Evolutionary conservation across 371 early-diverging fungal genomes (phyloP), one percentile per base, ranked within the genome.

Genomic region (Mortierella sp.): DNA sequence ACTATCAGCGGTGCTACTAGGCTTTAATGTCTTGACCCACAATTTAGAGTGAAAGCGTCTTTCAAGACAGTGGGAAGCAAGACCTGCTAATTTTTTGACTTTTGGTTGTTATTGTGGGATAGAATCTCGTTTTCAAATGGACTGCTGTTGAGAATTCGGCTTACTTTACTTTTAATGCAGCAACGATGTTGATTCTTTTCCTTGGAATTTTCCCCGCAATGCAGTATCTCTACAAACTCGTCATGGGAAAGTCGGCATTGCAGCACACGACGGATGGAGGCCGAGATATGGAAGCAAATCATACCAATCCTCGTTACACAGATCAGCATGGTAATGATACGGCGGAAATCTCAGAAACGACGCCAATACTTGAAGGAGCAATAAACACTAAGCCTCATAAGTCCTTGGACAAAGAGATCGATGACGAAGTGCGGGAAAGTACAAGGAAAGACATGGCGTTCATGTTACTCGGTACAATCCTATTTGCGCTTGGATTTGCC

Each of bases 111-210:
- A 26, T 57, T 26, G 57, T 26, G 29, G 30, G 25, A 56, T 72
- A 72, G 73, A 68, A 64, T 11, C 47, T 68, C 43, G 60, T 55
- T 19, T 66, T 57, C 53, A 19, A 25, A 9, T 73, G 74, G 68
- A 55, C 21, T 21, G 18, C 58, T 4, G 1, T 52, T 12, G 57
- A 64, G 25, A 46, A 64, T 26, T 56, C 57, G 4, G 23, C 44
- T 7, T 74, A 64, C 46, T 64, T 57, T 7, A 57, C 57, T 0
- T 45, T 65, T 9, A 55, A n/a, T 52, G 65, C 68, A 4, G 51
- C 23, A 19, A 30, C 56, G 18, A 64, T 57, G 1, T 52, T 74
- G 2, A 5, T 74, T 2, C 61, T 74, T 21, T 68, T 68, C 21
- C 30, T 68, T 4, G 56, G 45, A 26, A 9, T 68, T 43, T 68